phyloP scores from a whole-genome alignment of 345 rosid species.

The Linum usitatissimum region DNA sequence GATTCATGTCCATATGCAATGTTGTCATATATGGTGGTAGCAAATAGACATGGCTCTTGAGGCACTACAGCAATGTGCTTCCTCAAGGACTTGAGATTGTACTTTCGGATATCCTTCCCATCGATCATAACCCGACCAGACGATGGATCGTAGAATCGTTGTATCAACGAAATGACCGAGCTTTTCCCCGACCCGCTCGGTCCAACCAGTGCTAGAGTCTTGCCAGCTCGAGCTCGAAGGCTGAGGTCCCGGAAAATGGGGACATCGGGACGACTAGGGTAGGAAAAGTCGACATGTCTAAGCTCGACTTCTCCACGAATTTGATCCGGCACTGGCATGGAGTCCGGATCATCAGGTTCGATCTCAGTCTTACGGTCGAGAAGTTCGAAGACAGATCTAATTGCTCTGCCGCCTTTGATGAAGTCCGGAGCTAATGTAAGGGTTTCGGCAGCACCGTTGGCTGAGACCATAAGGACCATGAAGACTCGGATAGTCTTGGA shows the following conservation, averaged over 20 bases:
- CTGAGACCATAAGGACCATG: conserved; percentile 98
- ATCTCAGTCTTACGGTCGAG: conserved; percentile 97
- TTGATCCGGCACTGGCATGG: conserved; percentile 63
- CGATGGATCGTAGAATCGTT: conserved; percentile 79
- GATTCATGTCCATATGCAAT: conserved; percentile 85
- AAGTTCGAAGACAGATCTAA: conserved; percentile 83
- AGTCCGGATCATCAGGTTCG: conserved; percentile 85
- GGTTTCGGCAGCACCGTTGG: conserved; percentile 97
- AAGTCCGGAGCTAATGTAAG: conserved; percentile 93
- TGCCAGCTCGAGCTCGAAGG: conserved; percentile 84
- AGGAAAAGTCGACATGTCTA: conserved; percentile 87
- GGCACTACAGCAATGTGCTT: conserved; percentile 87
- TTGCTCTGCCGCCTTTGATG: conserved; percentile 94
- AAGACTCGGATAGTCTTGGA: conserved; percentile 92
- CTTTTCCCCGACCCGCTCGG: conserved; percentile 99
- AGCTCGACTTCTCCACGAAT: conserved; percentile 92
- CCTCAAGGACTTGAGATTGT: conserved; percentile 82
- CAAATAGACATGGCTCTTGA: conserved; percentile 93
- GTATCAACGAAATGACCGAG: conserved; percentile 72
- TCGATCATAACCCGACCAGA: conserved; percentile 86
- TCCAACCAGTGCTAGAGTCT: conserved; percentile 91
- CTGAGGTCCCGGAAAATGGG: conserved; percentile 71
- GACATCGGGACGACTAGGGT: conserved; percentile 84
- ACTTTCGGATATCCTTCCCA: conserved; percentile 86
- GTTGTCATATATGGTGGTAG: conserved; percentile 69